Base-by-base conservation (phyloP, 352 stramenopile species). In the Phytopythium oedochilum region DNA sequence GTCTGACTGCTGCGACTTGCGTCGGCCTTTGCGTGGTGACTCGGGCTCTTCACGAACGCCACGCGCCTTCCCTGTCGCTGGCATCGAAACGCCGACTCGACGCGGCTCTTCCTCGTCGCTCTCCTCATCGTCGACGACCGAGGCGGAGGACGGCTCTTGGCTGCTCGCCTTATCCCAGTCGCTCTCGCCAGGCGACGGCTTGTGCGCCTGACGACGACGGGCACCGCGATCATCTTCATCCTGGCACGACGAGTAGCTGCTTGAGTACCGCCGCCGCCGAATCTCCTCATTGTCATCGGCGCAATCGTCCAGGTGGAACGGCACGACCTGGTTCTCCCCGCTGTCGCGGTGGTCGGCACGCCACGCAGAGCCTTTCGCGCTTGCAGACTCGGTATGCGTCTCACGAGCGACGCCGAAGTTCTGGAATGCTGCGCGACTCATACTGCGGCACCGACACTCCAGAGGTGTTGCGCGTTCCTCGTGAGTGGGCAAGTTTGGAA, bases 291-390 rank as follows among this genome's bases (percentile, higher is more conserved):
- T 55, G 38, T 82, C 70, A 12, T 70, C 66, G 0, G 72, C 74
- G 23, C 70, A 73, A 9, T 74, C 68, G 48, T 86, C 77, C 23
- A 85, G 28, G 3, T 68, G 55, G 53, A 88, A 89, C 7, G 74
- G 76, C 9, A 82, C 58, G 25, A 89, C 79, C 39, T 89, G 76
- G 60, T 84, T 87, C 46, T 80, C 63, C n/a, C 75, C 63, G 11
- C 71, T 66, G 11, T 57, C 52, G 17, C 45, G 51, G 14, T 36
- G 23, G 25, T 46, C 35, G 23, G 15, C 25, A 0, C 42, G 15
- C 23, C 42, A 34, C 15, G 31, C n/a, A 5, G 31, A n/a, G 20
- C 26, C 31, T 20, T 40, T 38, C 2, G n/a, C 18, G 20, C 9
- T 43, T 2, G 31, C 20, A 0, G 11, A 8, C 34, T 53, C 43